Percentiles rank a stretch among this genome's conserved stretches.
These are phyloP conservation scores for Lentinula detonsa DNA, from an alignment of 768 basidiomycete species.

Conservation along the genomic window DNA sequence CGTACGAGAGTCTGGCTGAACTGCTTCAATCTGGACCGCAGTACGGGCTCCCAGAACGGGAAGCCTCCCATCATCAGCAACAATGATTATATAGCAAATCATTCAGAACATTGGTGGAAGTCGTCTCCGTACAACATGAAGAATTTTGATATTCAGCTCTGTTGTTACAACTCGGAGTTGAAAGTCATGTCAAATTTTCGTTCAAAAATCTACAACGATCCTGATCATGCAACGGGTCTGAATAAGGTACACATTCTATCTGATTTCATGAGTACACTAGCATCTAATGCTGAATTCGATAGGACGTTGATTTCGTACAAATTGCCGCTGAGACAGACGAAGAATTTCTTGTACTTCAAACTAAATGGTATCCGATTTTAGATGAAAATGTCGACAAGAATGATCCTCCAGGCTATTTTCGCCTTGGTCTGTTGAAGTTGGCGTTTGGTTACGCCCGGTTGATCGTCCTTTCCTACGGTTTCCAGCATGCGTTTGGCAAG, in stretches of 20 bases:
- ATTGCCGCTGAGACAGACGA: slow-evolving; percentile 69
- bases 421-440: slow-evolving; percentile 53
- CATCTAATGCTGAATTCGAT: not conserved
- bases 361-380: slow-evolving; percentile 49
- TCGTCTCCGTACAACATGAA: slow-evolving; percentile 61
- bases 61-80: slow-evolving; percentile 77
- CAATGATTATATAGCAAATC: slow-evolving; percentile 69
- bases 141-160: slow-evolving; percentile 77
- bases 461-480: slow-evolving; percentile 65
- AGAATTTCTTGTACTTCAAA: slow-evolving; percentile 47
- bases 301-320: slow-evolving; percentile 60
- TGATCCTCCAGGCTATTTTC: slow-evolving; percentile 53
- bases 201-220: slow-evolving; percentile 65
- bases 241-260: slow-evolving; percentile 50
- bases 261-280: not conserved
- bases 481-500: slow-evolving; percentile 71
- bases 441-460: slow-evolving; percentile 68
- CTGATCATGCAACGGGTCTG: slow-evolving; percentile 65
- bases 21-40: slow-evolving; percentile 88
- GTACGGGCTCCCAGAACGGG: slow-evolving; percentile 84
- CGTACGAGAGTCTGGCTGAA: slow-evolving; percentile 87
- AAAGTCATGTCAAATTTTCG: slow-evolving; percentile 57
- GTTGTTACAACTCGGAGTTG: slow-evolving; percentile 72
- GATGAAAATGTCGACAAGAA: slow-evolving; percentile 42
- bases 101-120: slow-evolving; percentile 67